These are phyloP conservation scores for Parathielavia hyrcaniae DNA, from an alignment of 495 filamentous ascomycete genomes.

Conservation along the genomic window DNA sequence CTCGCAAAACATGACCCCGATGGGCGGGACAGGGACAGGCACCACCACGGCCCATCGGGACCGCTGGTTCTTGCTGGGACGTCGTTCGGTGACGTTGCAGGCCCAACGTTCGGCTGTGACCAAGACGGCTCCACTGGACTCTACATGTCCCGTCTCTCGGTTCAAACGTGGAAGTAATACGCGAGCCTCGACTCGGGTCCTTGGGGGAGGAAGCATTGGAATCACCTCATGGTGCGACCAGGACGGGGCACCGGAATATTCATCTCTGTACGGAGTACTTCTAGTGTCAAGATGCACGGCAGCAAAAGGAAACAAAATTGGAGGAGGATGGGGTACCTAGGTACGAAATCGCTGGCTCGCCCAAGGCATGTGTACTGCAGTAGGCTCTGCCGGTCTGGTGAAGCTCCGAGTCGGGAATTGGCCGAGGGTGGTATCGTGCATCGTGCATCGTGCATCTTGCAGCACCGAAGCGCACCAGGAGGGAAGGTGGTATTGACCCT, in stretches of 20 bases:
- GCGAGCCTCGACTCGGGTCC: background rate
- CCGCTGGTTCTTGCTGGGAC: constrained; percentile 7
- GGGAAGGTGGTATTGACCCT: background rate
- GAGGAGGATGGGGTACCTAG: too few relatives aligned
- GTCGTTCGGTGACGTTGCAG: constrained; percentile 16
- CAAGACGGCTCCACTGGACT: background rate
- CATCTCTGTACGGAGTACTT: too few relatives aligned
- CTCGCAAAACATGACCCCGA: constrained; percentile 19
- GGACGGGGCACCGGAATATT: too few relatives aligned
- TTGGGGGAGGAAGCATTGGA: too few relatives aligned
- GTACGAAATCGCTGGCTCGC: too few relatives aligned
- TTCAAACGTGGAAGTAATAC: too few relatives aligned
- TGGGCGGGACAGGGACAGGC: constrained; percentile 14
- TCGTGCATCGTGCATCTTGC: background rate
- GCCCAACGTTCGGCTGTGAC: constrained; percentile 11
- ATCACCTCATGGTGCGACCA: too few relatives aligned
- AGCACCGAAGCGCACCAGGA: background rate
- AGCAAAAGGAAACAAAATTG: background rate
- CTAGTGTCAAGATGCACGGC: too few relatives aligned
- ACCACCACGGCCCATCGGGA: constrained; percentile 11
- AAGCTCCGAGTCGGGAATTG: too few relatives aligned
- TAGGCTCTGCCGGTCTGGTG: too few relatives aligned
- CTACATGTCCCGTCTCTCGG: background rate
- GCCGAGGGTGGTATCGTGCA: too few relatives aligned
- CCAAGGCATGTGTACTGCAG: too few relatives aligned